Conservation (phyloP, 192 early-diverging fungal species). For the Gigaspora rosea region DNA sequence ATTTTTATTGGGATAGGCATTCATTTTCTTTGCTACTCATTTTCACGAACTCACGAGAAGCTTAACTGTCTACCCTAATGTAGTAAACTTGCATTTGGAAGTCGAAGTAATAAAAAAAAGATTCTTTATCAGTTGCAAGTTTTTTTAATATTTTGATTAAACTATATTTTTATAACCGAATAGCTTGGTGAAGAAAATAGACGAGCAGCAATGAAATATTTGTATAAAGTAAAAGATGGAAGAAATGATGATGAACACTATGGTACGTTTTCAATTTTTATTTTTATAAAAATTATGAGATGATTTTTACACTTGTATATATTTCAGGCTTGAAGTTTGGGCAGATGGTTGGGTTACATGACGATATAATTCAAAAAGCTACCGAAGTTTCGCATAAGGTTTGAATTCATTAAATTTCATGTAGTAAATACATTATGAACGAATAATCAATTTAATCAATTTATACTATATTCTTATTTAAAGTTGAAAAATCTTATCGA, state of each 20-base stretch:
- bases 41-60: constrained; percentile 66
- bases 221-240: constrained; percentile 51
- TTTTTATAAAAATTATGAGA: not conserved
- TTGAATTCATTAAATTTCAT: constrained; percentile 36
- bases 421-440: not conserved
- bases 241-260: constrained; percentile 49
- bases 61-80: constrained; percentile 58
- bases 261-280: constrained; percentile 31
- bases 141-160: not conserved
- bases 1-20: constrained; percentile 35
- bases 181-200: constrained; percentile 22
- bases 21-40: constrained; percentile 78
- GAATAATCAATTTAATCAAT: not conserved
- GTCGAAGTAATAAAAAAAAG: constrained; percentile 38
- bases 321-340: constrained; percentile 49
- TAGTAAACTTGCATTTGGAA: constrained; percentile 61
- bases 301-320: not conserved
- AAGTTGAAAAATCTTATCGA: constrained; percentile 26
- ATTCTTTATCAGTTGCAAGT: not conserved
- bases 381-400: constrained; percentile 39
- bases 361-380: constrained; percentile 38
- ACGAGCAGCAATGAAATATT: constrained; percentile 40
- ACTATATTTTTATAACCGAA: not conserved
- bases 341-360: constrained; percentile 37
- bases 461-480: not conserved